Conservation (phyloP, 352 stramenopile species). For the Thalassiosira tumida region DNA sequence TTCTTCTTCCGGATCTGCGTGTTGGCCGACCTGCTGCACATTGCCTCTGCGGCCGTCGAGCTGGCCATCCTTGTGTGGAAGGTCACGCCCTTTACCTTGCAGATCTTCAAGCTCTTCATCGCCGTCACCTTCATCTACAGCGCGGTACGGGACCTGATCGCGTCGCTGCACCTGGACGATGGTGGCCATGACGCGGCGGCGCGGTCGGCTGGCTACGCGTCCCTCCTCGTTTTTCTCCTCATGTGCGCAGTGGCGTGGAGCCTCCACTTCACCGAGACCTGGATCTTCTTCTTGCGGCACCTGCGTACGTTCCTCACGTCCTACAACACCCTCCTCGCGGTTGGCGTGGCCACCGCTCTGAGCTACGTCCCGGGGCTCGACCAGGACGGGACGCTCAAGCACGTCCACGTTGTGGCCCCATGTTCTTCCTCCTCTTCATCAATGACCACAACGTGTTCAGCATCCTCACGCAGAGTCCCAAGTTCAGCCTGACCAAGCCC, state of each 20-base stretch:
- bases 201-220: constrained; percentile 64
- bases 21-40: constrained; percentile 79
- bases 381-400: constrained; percentile 57
- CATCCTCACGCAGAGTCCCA: constrained; percentile 81
- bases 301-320: constrained; percentile 69
- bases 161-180: constrained; percentile 74
- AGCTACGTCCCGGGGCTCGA: constrained; percentile 79
- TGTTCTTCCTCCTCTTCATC: constrained; percentile 85
- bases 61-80: constrained; percentile 82
- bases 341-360: constrained; percentile 75
- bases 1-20: constrained; percentile 87
- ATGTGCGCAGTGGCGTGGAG: constrained; percentile 74
- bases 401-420: constrained; percentile 73
- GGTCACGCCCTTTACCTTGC: constrained; percentile 81
- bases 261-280: constrained; percentile 83
- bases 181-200: too few relatives aligned
- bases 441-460: constrained; percentile 87
- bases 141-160: constrained; percentile 70
- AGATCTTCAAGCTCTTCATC: constrained; percentile 87
- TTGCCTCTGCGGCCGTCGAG: constrained; percentile 71
- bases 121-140: constrained; percentile 80
- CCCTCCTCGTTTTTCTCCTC: constrained; percentile 75
- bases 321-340: constrained; percentile 83
- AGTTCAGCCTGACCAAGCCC: constrained; percentile 82
- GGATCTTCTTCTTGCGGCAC: constrained; percentile 76